Conservation (phyloP, 179 eudicot genomes). For the Patellifolia procumbens region DNA sequence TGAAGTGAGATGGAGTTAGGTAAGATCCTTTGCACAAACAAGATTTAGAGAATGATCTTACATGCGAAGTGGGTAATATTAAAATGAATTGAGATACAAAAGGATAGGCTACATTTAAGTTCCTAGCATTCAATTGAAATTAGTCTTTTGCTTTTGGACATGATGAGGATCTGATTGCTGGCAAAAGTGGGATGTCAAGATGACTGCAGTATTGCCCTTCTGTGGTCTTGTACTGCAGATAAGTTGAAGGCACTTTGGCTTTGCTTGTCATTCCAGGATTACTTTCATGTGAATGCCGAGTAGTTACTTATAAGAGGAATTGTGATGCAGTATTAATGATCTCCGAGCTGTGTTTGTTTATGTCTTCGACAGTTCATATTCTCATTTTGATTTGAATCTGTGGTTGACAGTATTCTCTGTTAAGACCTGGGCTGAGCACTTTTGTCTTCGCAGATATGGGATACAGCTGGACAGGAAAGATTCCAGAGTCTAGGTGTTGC, state of each 20-base stretch:
- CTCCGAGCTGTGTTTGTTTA: neutral
- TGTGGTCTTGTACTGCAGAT: neutral
- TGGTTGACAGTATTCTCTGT: neutral
- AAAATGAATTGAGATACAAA: neutral
- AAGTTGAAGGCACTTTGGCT: neutral
- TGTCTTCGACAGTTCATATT: neutral
- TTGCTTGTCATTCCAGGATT: neutral
- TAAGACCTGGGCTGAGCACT: conserved; percentile 33
- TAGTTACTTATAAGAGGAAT: neutral
- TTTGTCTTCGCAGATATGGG: conserved; percentile 48
- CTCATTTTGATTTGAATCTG: neutral
- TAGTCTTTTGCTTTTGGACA: neutral
- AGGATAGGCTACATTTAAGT: neutral
- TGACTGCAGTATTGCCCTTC: neutral
- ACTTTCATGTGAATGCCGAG: neutral
- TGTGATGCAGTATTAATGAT: neutral
- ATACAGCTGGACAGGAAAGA: conserved; percentile 64
- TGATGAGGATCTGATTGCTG: neutral
- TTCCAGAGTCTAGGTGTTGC: conserved; percentile 61
- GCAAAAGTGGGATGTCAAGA: neutral
- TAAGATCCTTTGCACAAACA: neutral
- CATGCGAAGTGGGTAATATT: neutral
- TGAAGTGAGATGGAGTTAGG: neutral
- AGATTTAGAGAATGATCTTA: neutral
- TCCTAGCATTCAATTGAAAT: neutral